Base-by-base conservation (phyloP, 2,329 filamentous ascomycete species). In the Blastomyces silverae region DNA sequence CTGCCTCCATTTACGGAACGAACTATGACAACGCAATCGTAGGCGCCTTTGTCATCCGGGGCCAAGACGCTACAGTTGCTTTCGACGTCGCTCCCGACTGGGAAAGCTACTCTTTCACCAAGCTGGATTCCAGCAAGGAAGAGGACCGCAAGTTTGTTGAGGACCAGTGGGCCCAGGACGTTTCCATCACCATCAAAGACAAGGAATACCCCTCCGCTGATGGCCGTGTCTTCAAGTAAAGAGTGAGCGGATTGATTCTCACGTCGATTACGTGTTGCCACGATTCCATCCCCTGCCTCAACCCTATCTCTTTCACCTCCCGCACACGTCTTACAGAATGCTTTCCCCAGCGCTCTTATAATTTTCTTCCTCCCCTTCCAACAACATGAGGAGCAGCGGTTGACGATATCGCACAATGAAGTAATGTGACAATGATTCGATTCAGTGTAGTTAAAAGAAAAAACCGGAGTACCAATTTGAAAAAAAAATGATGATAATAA, bases 181-280 rank as follows among this genome's bases (percentile, higher is more conserved):
- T 91, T 83, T 87, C 90, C 70, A 82, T 92, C 74, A 82, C 81
- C 70, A 85, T 91, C 75, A 80, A 89, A 75, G 93, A 89, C 83
- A 97, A 97, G 89, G 85, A 88, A 76, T 95, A 92, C 82, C 82
- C 87, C 79, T 91, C 89, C 83, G 89, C 89, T 76, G 89, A 91
- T 75, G 94, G 94, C 79, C 97, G 97, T 87, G 92, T 97, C 79
- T 97, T 97, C 90, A 97, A 97, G 86, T 97, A 96, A 86, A 83
- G 39, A 44, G 62, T 44, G 25, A 56, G 11, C 31, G 52, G 44
- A 28, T 65, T 39, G 56, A 22, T 42, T 58, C 11, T 25, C 13
- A 58, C 63, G 48, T 58, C 50, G 42, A 64, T 64, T 53, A 64
- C 22, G 39, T 58, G 20, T 46, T 46, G 34, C 37, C 48, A 20